Evolutionary conservation across 176 grass and related monocot genomes (phyloP).

Genomic region (Avena sativa): DNA sequence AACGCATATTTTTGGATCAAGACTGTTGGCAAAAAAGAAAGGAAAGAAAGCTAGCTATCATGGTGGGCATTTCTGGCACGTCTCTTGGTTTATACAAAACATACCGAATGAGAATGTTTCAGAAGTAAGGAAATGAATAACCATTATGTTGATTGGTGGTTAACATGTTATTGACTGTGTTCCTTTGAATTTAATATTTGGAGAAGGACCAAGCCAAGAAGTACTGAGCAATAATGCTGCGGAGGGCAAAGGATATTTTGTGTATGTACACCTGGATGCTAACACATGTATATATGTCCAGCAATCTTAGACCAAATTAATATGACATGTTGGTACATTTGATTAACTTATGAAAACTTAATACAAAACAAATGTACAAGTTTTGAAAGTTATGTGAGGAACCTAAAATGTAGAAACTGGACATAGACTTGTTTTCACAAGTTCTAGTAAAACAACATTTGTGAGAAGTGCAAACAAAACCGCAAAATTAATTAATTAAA

Average conservation of each 20-base stretch:
- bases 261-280: no score
- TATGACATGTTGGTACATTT: neutral
- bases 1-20: neutral
- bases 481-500: neutral
- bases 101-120: neutral
- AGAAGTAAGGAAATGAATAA: neutral
- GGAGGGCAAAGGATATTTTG: no score
- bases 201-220: no score
- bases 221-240: no score
- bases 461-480: neutral
- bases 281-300: neutral
- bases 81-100: neutral
- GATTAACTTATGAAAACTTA: neutral
- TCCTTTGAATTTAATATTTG: neutral
- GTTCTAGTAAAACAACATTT: neutral
- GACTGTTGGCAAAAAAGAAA: neutral
- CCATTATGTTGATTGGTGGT: no score
- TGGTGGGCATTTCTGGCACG: neutral
- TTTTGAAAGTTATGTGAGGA: neutral
- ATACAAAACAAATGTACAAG: neutral
- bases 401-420: neutral
- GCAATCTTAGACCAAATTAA: neutral
- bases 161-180: neutral
- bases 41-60: neutral
- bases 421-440: neutral